Base-by-base conservation (phyloP, 1,284 basidiomycete genomes). In the Taiwanofungus camphoratus region DNA sequence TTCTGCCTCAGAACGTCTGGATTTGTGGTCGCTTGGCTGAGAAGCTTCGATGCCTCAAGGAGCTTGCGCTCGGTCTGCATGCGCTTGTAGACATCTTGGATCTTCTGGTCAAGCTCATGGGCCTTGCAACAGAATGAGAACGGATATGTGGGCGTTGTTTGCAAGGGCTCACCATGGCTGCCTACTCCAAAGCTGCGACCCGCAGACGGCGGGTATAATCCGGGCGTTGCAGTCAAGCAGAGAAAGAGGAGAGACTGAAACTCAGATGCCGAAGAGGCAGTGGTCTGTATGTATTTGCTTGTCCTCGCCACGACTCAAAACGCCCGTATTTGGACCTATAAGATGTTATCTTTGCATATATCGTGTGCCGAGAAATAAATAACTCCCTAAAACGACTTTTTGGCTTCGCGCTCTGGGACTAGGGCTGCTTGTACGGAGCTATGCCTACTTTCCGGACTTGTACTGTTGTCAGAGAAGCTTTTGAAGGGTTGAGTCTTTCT, bases 51-150 rank as follows among this genome's bases (percentile, higher is more conserved):
- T 16, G 86, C 92, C 66, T 94, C 88, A 55, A 95, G 77, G 62
- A 94, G 84, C 74, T 92, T 92, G 66, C 86, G 87, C 70, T 95
- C 91, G 39, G 86, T 92, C 68, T 87, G 79, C 65, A 95, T 94
- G 65, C 89, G 87, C 65, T 80, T 84, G 68, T 87, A 82, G 59
- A 94, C 82, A 67, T 93, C 90, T 65, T 87, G 82, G 62, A 95
- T 92, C 79, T 93, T 93, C 74, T 82, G 80, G 74, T 91, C 86
- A 65, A 89, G 71, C 68, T 90, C 82, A 57, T 65, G 62, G 55
- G 66, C 60, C 68, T 70, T 53, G 39, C 19, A 36, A 32, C 11
- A 42, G 27, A 31, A 41, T 49, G 41, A 48, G 26, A 33, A 37
- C 15, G 35, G 40, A 35, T 34, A 51, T 30, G 42, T 19, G 29